A percentile compares a stretch with the other conserved stretches of the same genome.
Conservation (phyloP, 2,329 filamentous ascomycete genomes). For the Microascus cirrosus region DNA sequence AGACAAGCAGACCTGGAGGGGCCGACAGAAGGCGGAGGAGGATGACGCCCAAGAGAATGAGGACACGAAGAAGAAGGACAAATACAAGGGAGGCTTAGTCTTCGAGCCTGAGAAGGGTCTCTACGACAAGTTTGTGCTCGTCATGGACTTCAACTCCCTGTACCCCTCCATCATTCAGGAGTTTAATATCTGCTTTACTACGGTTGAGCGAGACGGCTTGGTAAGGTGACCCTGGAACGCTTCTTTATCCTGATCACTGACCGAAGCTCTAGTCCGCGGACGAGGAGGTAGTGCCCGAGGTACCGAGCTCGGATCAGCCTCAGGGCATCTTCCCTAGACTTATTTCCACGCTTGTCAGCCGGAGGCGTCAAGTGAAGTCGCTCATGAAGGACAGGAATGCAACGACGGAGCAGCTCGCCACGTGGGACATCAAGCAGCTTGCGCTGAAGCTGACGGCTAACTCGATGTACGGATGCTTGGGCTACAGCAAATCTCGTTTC, state of each 20-base stretch:
- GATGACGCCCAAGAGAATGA: conserved; percentile 43
- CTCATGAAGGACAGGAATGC: conserved; percentile 92
- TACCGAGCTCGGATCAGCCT: conserved; percentile 59
- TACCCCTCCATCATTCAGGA: conserved; percentile 99
- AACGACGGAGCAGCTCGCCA: conserved; percentile 74
- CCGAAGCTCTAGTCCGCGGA: conserved; percentile 24
- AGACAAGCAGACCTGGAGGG: conserved; percentile 79
- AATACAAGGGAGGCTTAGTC: conserved; percentile 96
- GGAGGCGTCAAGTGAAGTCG: conserved; percentile 84
- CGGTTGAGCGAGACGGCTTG: conserved; percentile 66
- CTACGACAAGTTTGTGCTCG: conserved; percentile 95
- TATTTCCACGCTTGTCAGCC: conserved; percentile 82
- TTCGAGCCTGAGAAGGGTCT: conserved; percentile 96
- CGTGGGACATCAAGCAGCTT: conserved; percentile 97
- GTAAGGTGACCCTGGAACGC: conserved; percentile 32
- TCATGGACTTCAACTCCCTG: conserved; percentile 99
- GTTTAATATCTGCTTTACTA: conserved; percentile 99
- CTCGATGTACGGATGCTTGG: conserved; percentile 98
- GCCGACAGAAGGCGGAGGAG: conserved; percentile 60
- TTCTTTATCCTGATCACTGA: background rate
- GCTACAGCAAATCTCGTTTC: conserved; percentile 93
- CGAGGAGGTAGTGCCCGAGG: conserved; percentile 80
- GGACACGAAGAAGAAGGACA: conserved; percentile 82
- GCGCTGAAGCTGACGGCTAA: conserved; percentile 96
- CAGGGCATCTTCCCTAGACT: conserved; percentile 82